Evolutionary conservation across 345 rosid species (phyloP).

Genomic region (Bruguiera sexangula): DNA sequence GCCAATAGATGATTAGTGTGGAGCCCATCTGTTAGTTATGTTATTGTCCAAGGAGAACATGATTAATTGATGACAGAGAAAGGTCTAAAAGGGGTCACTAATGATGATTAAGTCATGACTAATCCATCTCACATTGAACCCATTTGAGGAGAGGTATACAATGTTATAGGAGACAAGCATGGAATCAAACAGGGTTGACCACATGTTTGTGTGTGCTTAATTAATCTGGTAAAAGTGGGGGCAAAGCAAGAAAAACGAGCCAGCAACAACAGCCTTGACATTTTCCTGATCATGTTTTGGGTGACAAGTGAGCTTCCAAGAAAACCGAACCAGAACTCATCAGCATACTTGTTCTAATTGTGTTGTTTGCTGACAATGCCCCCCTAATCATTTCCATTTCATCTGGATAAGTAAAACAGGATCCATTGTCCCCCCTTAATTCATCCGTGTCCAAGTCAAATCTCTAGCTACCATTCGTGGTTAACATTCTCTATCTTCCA

Average conservation of each 20-base stretch:
- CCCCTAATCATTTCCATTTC: conserved; percentile 36
- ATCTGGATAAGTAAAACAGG: conserved; percentile 14
- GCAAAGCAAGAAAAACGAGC: conserved; percentile 41
- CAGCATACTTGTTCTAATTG: conserved; percentile 21
- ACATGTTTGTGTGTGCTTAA: conserved; percentile 8
- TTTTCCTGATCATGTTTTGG: conserved; percentile 53
- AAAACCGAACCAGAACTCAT: conserved; percentile 8
- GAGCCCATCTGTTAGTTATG: conserved; percentile 39
- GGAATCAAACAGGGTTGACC: conserved; percentile 34
- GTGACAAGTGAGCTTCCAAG: conserved; percentile 34
- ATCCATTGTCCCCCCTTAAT: conserved; percentile 18
- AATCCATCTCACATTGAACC: conserved; percentile 3
- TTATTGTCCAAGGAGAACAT: conserved; percentile 13
- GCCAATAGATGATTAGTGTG: conserved; percentile 26
- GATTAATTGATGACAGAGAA: conserved; percentile 25
- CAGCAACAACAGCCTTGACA: conserved; percentile 26
- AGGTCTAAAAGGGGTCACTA: conserved; percentile 13
- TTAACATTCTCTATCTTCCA: not conserved
- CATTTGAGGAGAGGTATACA: conserved; percentile 2
- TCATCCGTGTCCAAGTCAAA: conserved; percentile 1
- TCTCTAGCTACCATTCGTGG: not conserved
- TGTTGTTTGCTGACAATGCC: conserved; percentile 17
- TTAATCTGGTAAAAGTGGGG: conserved; percentile 9
- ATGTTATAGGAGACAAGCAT: conserved; percentile 20
- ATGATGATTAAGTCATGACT: conserved; percentile 17